Base-by-base conservation (phyloP, 345 rosid genomes). In the Aethionema arabicum region DNA sequence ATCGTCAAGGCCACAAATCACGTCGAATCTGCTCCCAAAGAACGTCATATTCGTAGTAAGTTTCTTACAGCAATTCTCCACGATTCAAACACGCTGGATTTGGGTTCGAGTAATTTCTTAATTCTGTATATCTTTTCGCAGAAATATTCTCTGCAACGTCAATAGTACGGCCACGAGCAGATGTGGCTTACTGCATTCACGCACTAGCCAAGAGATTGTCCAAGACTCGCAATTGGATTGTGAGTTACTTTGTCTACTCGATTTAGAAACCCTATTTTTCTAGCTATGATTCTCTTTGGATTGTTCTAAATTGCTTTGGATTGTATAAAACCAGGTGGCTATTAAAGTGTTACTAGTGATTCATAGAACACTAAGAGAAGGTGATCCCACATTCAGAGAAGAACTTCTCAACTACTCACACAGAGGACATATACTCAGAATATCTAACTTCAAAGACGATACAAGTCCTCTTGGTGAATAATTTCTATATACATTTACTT, bases 361-460 rank as follows among this genome's bases (percentile, higher is more conserved):
- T 74, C 99, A 93, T 57, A 96, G 99, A 72, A 92, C 99, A 72
- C 56, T 93, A 72, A 87, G 96, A 75, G 99, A 93, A 82, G 97
- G 91, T 70, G 99, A 93, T 73, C 95, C 95, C 10, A 87, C 96
- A 11, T 90, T 93, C 39, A 95, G 87, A 54, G 99, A 90, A 74
- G 99, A 93, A 75, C 81, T 93, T 65, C 87, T 87, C 27, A 90
- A 87, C 57, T 93, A 93, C 69, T 91, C 96, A n/a, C 91, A 83
- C 72, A 80, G 88, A 76, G 83, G 61, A 73, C 97, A 90, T 65
- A 82, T 93, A 85, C 97, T 93, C 16, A 82, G 85, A 63, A 87
- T 93, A 86, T 75, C 95, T 27, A 96, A 93, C 80, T 93, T 93
- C 77, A 93, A 87, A 77, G 99, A 93, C 56, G 97, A 93, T 73